These are phyloP conservation scores for Stemphylium beticola DNA, from an alignment of 2,329 filamentous ascomycete species.

Conservation along the genomic window DNA sequence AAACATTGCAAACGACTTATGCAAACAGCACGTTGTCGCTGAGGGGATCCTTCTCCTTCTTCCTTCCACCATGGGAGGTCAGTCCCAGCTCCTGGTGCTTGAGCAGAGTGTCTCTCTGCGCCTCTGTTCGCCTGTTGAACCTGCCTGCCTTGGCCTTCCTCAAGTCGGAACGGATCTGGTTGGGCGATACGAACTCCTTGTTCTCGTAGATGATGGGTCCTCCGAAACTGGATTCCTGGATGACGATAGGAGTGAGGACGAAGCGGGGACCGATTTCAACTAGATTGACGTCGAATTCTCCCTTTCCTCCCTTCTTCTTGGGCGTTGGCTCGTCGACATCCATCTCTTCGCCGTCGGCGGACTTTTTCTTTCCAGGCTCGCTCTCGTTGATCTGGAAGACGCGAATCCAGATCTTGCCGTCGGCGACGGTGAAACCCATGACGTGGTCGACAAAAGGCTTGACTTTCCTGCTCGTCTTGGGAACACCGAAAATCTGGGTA, in stretches of 20 bases:
- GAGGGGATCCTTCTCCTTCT: slow-evolving; percentile 70
- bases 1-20: slow-evolving; percentile 50
- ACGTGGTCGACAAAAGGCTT: slow-evolving; percentile 98
- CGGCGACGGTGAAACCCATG: slow-evolving; percentile 87
- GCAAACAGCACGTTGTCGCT: slow-evolving; percentile 80
- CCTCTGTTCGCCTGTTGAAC: slow-evolving; percentile 79
- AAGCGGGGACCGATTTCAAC: slow-evolving; percentile 95
- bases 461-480: slow-evolving; percentile 82
- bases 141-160: slow-evolving; percentile 75
- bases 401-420: slow-evolving; percentile 94
- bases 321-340: slow-evolving; percentile 36
- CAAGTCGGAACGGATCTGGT: slow-evolving; percentile 87
- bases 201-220: slow-evolving; percentile 98
- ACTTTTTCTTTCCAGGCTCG: slow-evolving; percentile 62
- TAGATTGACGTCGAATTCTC: slow-evolving; percentile 77
- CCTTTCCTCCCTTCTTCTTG: slow-evolving; percentile 56
- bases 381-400: slow-evolving; percentile 93
- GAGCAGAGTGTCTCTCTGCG: slow-evolving; percentile 71
- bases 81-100: slow-evolving; percentile 81
- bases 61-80: slow-evolving; percentile 67
- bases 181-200: slow-evolving; percentile 94
- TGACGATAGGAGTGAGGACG: slow-evolving; percentile 91
- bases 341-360: slow-evolving; percentile 50
- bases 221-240: slow-evolving; percentile 92
- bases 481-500: slow-evolving; percentile 88